Evolutionary conservation across 495 filamentous ascomycete species (phyloP).

Genomic region (Aspergillus sclerotioniger): DNA sequence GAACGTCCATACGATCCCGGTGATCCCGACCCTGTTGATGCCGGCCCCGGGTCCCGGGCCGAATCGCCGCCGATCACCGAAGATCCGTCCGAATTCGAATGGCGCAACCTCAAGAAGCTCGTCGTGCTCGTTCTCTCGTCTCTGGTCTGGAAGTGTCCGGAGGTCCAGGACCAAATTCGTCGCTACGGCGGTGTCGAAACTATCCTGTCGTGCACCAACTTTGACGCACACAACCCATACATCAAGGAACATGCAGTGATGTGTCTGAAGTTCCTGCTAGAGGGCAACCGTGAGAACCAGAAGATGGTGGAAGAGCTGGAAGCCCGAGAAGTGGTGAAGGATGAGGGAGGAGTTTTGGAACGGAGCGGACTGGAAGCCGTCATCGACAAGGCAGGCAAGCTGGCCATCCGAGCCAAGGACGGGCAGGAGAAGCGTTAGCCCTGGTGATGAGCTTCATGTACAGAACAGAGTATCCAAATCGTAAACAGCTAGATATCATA

Average conservation of each 20-base stretch:
- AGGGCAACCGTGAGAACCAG: conserved; percentile 78
- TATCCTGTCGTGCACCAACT: conserved; percentile 81
- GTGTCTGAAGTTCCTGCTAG: conserved; percentile 83
- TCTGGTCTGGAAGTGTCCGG: conserved; percentile 74
- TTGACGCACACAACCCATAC: conserved; percentile 85
- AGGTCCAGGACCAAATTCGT: conserved; percentile 83
- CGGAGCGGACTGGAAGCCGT: conserved; percentile 53
- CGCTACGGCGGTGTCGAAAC: conserved; percentile 76
- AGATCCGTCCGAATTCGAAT: conserved; percentile 84
- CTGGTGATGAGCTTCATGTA: not conserved
- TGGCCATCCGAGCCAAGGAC: conserved; percentile 39
- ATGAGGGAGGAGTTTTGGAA: conserved; percentile 48
- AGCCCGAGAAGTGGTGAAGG: conserved; percentile 48
- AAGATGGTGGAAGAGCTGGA: conserved; percentile 68
- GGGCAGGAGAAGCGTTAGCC: conserved; percentile 10
- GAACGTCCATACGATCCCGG: conserved; percentile 57
- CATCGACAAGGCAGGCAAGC: conserved; percentile 52
- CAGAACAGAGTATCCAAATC: not conserved
- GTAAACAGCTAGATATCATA: not conserved
- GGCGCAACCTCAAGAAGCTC: conserved; percentile 89
- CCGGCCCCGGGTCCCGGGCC: conserved; percentile 44
- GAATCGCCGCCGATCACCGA: conserved; percentile 66
- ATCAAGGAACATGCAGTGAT: conserved; percentile 89
- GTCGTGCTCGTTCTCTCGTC: conserved; percentile 83
- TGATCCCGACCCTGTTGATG: conserved; percentile 47